Evolutionary conservation across 495 filamentous ascomycete genomes (phyloP), one percentile per base, ranked within the genome.

Genomic region (Trichocladium antarcticum): DNA sequence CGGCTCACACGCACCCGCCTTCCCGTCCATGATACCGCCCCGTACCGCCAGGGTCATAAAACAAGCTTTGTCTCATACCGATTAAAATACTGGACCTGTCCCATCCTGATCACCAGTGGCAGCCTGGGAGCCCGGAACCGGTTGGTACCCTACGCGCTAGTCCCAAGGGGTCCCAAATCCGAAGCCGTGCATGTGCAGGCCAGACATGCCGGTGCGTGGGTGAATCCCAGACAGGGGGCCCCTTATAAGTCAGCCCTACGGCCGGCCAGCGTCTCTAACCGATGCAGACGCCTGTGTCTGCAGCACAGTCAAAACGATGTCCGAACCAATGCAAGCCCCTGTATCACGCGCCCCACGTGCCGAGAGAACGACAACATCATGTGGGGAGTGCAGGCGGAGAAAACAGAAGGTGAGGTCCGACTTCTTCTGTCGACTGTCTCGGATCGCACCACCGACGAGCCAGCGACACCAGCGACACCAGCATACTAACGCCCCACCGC

Each of bases 281-380:
- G 45, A 37, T 21, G 42, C 43, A 16, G n/a, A 36, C 31, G 45
- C 42, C 29, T 20, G 19, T 32, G 28, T 35, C 34, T 29, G 27
- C 37, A 19, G 29, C 14, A 35, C 39, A 36, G 2, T 37, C 42
- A 29, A 50, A 47, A 43, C 42, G 16, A 67, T 65, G 61, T 61
- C 66, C 59, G 63, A 67, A 47, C 49, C 53, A 37, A 56, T 62
- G 63, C 60, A 66, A 35, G 10, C 24, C 45, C 45, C 37, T 29
- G 50, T 48, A 27, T 24, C 55, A 42, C 59, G 65, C 27, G 49
- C 53, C 12, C 45, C 52, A 40, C 65, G 63, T 47, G 59, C 59
- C 16, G 65, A 68, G 54, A 55, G 65, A 43, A 63, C 49, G 20
- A 66, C 65, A 16, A 68, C 65, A n/a, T 66, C 63, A 20, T 69